Conservation (phyloP, 2,329 filamentous ascomycete species). For the Sarocladium oryzae region DNA sequence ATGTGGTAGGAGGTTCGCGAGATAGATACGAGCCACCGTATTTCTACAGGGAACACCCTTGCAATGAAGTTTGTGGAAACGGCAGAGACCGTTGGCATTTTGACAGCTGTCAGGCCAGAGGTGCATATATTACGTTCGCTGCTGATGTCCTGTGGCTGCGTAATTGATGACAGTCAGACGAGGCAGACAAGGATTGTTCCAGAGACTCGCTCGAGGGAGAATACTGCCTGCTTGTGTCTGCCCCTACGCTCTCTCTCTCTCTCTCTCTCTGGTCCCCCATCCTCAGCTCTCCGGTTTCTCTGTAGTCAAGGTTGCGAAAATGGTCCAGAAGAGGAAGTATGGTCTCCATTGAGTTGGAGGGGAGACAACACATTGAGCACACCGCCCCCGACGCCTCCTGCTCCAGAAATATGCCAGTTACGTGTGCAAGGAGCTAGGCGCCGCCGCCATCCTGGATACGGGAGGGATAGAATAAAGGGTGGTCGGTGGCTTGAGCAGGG, state of each 20-base stretch:
- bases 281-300: no score
- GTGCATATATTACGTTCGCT: background rate
- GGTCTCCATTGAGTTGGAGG: background rate
- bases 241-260: no score
- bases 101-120: constrained; percentile 5
- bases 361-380: background rate
- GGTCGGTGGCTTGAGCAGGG: background rate
- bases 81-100: background rate
- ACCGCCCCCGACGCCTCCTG: background rate
- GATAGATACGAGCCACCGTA: background rate
- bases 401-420: background rate
- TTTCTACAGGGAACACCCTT: background rate
- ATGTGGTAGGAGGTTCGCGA: background rate
- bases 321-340: background rate
- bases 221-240: no score
- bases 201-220: no score
- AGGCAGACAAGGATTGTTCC: background rate
- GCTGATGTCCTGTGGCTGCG: background rate
- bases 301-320: background rate
- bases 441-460: no score
- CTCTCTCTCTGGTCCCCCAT: no score
- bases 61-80: background rate
- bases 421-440: no score
- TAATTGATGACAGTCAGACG: background rate
- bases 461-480: no score